Conservation (phyloP, 257 asterid genomes). For the Solanum piurae region DNA sequence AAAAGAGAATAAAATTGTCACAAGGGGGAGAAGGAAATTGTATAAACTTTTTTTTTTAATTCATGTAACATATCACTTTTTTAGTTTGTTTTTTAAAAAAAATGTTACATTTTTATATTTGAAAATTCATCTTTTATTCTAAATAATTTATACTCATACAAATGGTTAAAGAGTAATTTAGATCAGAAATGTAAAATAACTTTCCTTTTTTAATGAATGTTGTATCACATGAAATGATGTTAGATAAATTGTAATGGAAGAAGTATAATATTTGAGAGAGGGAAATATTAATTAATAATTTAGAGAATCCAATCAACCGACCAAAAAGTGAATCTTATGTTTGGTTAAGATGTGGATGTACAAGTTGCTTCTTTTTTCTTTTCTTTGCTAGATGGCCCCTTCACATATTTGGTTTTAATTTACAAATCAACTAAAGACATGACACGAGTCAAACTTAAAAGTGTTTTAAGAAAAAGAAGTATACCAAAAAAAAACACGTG, state of each 20-base stretch:
- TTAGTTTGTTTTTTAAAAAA: too few species aligned
- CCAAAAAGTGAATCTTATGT: constrained; percentile 24
- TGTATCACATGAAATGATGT: too few species aligned
- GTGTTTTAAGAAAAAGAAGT: not conserved
- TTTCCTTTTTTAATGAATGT: too few species aligned
- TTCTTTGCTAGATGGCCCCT: not conserved
- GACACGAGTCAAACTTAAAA: constrained; percentile 10
- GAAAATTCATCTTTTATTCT: too few species aligned
- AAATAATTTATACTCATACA: too few species aligned
- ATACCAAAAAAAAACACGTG: constrained; percentile 22
- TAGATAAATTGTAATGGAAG: too few species aligned
- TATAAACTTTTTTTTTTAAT: too few species aligned
- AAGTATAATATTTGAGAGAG: too few species aligned
- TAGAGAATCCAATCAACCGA: constrained; percentile 17
- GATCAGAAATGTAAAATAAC: too few species aligned
- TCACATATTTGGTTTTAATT: constrained; percentile 2
- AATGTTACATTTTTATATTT: too few species aligned
- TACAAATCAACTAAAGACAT: not conserved
- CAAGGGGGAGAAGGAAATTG: not conserved
- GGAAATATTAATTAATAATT: not conserved
- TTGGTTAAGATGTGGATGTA: constrained; percentile 6
- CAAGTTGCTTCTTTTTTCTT: not conserved
- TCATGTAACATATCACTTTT: too few species aligned
- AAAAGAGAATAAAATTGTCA: not conserved
- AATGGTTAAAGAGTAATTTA: too few species aligned